Evolutionary conservation across 2,329 filamentous ascomycete species (phyloP).

Genomic region (Apiospora saccharicola): DNA sequence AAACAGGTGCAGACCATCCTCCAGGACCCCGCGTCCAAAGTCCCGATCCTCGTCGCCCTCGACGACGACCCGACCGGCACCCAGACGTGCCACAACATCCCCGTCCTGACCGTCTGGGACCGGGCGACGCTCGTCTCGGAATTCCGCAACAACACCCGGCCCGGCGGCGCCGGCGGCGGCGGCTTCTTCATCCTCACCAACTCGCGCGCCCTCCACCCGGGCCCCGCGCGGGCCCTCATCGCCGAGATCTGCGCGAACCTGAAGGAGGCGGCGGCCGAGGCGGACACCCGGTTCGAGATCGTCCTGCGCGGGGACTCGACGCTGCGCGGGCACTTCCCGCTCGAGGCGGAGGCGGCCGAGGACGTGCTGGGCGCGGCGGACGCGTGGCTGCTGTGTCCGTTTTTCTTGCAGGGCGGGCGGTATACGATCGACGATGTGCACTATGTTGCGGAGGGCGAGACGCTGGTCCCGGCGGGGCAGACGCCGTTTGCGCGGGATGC

Average conservation of each 20-base stretch:
- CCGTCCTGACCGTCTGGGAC: slow-evolving; percentile 63
- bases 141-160: slow-evolving; percentile 46
- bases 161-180: slow-evolving; percentile 47
- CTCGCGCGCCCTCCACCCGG: slow-evolving; percentile 61
- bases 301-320: slow-evolving; percentile 66
- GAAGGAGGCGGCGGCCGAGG: slow-evolving; percentile 47
- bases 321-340: slow-evolving; percentile 62
- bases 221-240: slow-evolving; percentile 55
- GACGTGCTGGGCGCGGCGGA: slow-evolving; percentile 57
- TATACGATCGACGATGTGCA: slow-evolving; percentile 65
- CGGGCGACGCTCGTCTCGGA: slow-evolving; percentile 51
- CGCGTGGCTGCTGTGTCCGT: slow-evolving; percentile 63
- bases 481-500: slow-evolving; percentile 66
- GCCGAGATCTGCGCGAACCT: slow-evolving; percentile 59
- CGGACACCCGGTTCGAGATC: slow-evolving; percentile 55
- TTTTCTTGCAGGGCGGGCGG: slow-evolving; percentile 65
- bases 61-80: slow-evolving; percentile 68
- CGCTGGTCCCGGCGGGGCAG: slow-evolving; percentile 56
- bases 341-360: slow-evolving; percentile 62
- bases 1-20: slow-evolving; percentile 24
- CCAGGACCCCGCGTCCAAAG: slow-evolving; percentile 23
- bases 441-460: slow-evolving; percentile 61
- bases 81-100: slow-evolving; percentile 66
- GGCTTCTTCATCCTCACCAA: slow-evolving; percentile 70
- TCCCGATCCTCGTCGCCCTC: slow-evolving; percentile 48